Conservation (phyloP, 2,329 filamentous ascomycete genomes). For the Leptographium lundbergii region DNA sequence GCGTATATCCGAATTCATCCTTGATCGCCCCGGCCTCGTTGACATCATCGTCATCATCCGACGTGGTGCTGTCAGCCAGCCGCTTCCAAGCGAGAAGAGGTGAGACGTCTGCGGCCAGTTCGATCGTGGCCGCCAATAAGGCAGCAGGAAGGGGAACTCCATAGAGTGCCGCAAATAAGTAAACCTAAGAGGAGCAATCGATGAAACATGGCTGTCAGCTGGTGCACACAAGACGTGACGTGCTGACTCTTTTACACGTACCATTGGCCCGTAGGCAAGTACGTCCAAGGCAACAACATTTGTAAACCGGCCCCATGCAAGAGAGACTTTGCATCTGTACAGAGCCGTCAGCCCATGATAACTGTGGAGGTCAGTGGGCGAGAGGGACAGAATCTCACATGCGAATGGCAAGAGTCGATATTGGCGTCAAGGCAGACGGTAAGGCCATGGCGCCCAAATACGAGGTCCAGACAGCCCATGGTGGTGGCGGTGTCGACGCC, state of each 20-base stretch:
- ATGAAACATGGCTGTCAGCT: neutral
- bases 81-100: constrained; percentile 1
- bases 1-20: neutral
- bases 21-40: neutral
- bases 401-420: neutral
- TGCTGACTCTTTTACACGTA: constrained; percentile 23
- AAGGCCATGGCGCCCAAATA: neutral
- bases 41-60: neutral
- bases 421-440: neutral
- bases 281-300: constrained; percentile 54
- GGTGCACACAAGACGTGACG: constrained; percentile 2
- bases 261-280: constrained; percentile 62
- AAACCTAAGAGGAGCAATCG: constrained; percentile 33
- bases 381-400: neutral
- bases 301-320: constrained; percentile 58
- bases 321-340: constrained; percentile 51
- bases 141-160: constrained; percentile 27
- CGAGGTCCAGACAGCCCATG: constrained; percentile 1
- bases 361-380: neutral
- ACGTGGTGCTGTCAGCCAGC: neutral
- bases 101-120: constrained; percentile 1
- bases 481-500: neutral
- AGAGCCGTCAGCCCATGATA: neutral
- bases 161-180: constrained; percentile 71
- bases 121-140: neutral